These are phyloP conservation scores for Hagleromyces aurorensis DNA, from an alignment of 805 yeast genomes.

Conservation along the genomic window DNA sequence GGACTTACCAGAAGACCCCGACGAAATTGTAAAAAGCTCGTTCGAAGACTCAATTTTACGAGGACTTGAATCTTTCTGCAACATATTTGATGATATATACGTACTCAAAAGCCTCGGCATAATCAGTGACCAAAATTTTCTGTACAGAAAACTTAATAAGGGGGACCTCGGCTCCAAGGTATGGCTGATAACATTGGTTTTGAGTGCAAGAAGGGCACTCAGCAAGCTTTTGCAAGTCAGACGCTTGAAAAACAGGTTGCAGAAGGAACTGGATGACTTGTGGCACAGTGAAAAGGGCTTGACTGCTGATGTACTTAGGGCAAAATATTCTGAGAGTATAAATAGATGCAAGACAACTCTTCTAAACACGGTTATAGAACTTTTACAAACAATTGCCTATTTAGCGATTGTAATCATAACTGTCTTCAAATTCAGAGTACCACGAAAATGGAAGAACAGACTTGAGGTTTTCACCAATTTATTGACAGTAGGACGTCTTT, in stretches of 20 bases:
- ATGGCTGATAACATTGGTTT: constrained; percentile 24
- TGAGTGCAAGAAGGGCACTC: constrained; percentile 17
- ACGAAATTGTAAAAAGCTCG: constrained; percentile 2
- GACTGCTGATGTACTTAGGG: constrained; percentile 14
- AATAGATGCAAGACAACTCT: constrained; percentile 11
- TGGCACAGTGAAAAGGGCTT: constrained; percentile 5
- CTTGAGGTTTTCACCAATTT: constrained; percentile 22
- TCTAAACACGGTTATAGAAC: constrained; percentile 16
- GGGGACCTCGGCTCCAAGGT: constrained; percentile 24
- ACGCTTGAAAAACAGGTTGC: constrained; percentile 9
- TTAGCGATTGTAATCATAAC: constrained; percentile 16
- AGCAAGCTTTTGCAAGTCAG: constrained; percentile 8
- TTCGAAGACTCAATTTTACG: constrained; percentile 17
- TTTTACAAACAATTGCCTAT: constrained; percentile 22
- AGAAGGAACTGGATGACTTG: constrained; percentile 10
- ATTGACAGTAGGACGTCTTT: constrained; percentile 7
- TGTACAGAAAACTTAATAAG: constrained; percentile 21
- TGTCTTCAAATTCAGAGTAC: constrained; percentile 13
- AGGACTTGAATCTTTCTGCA: constrained; percentile 19
- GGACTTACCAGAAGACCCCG: neutral
- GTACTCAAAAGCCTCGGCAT: constrained; percentile 24
- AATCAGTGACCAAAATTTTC: constrained; percentile 18
- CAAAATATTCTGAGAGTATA: constrained; percentile 11
- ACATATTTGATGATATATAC: constrained; percentile 24
- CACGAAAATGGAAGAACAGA: constrained; percentile 8